A percentile compares a stretch with the other conserved stretches of the same genome.
Evolutionary conservation across 108 stramenopile genomes (phyloP).

Genomic region (Fragilaria radians): DNA sequence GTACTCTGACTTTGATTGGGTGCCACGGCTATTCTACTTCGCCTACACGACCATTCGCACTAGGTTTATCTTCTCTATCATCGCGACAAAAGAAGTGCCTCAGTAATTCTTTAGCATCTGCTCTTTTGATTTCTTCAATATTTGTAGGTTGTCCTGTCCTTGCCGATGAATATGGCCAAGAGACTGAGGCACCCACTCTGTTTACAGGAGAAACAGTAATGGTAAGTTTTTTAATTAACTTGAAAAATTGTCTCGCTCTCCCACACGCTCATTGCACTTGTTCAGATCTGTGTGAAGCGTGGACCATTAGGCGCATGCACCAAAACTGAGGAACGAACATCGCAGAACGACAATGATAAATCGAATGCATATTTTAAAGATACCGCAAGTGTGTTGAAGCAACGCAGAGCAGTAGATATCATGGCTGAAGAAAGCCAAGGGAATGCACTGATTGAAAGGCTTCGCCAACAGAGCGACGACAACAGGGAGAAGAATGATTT

Average conservation of each 20-base stretch:
- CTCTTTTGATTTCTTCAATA: too few relatives aligned
- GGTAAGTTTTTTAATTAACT: constrained; percentile 19
- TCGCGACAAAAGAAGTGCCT: too few relatives aligned
- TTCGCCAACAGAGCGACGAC: constrained; percentile 58
- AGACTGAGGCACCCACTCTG: constrained; percentile 74
- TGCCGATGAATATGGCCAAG: constrained; percentile 72
- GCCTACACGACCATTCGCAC: too few relatives aligned
- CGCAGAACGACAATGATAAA: constrained; percentile 76
- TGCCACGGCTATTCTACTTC: too few relatives aligned
- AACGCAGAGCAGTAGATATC: constrained; percentile 24
- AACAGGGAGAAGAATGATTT: constrained; percentile 78
- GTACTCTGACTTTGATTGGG: too few relatives aligned
- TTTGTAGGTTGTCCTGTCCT: too few relatives aligned
- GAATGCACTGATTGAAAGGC: constrained; percentile 59
- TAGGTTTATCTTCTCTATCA: too few relatives aligned
- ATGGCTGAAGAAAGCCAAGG: constrained; percentile 36
- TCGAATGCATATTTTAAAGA: constrained; percentile 58
- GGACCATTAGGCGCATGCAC: constrained; percentile 75
- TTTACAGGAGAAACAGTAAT: constrained; percentile 76
- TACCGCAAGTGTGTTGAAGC: constrained; percentile 36
- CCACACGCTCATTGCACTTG: not conserved
- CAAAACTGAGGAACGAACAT: constrained; percentile 59
- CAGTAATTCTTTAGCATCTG: too few relatives aligned
- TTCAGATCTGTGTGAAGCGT: constrained; percentile 70
- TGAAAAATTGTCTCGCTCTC: not conserved